Conservation (phyloP, 2,329 filamentous ascomycete genomes). For the Cladosporium sp. region DNA sequence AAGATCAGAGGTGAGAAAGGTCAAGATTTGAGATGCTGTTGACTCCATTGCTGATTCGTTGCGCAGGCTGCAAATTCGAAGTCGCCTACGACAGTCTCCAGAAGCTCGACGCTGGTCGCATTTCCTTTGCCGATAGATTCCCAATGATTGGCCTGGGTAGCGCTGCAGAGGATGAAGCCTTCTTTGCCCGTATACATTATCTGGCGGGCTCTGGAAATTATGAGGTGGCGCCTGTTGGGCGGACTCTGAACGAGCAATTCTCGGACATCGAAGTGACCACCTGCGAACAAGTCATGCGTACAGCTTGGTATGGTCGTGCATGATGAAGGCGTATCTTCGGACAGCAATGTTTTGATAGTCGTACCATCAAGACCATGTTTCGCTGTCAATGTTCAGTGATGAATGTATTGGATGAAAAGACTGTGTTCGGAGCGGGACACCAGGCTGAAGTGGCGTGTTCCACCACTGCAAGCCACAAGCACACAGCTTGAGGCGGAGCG, state of each 20-base stretch:
- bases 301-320: not conserved
- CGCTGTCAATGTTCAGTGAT: no score
- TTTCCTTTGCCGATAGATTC: constrained; percentile 5
- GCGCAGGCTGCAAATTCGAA: not conserved
- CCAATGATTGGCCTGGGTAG: not conserved
- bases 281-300: not conserved
- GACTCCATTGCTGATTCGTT: not conserved
- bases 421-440: no score
- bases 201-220: not conserved
- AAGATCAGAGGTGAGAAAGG: not conserved
- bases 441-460: no score
- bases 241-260: not conserved
- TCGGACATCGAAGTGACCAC: not conserved
- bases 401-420: no score
- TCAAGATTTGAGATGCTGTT: not conserved
- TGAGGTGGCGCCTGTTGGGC: not conserved
- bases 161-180: not conserved
- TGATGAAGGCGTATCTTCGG: no score
- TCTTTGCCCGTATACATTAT: not conserved
- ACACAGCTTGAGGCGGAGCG: no score
- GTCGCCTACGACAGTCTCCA: not conserved
- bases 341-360: no score
- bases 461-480: no score
- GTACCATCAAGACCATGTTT: no score
- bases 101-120: not conserved